These are phyloP conservation scores for Plasmopara halstedii DNA, from an alignment of 352 stramenopile genomes.

Conservation along the genomic window DNA sequence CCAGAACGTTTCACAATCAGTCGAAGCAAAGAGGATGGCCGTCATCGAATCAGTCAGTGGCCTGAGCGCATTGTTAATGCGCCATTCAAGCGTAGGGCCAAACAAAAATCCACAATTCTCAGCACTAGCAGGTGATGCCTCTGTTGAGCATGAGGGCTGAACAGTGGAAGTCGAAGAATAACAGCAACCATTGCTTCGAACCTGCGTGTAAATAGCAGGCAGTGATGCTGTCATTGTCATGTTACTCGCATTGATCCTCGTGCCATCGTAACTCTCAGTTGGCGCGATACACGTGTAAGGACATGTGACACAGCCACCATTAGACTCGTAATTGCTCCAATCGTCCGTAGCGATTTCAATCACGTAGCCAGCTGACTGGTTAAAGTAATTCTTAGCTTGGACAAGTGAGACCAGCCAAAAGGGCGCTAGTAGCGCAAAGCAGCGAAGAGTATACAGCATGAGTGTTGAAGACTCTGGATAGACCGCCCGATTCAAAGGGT, in stretches of 20 bases:
- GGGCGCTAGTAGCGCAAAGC: conserved; percentile 4
- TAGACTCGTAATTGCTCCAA: conserved; percentile 77
- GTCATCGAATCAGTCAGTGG: conserved; percentile 36
- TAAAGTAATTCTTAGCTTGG: conserved; percentile 41
- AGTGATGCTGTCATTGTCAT: conserved; percentile 58
- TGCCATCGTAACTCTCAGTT: conserved; percentile 60
- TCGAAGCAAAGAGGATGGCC: conserved; percentile 78
- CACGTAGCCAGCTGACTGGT: conserved; percentile 56
- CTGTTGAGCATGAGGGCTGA: conserved; percentile 47
- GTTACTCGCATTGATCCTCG: conserved; percentile 76
- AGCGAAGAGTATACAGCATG: conserved; percentile 6
- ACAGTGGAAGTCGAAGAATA: conserved; percentile 52
- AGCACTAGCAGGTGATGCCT: conserved; percentile 47
- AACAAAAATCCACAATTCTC: conserved; percentile 82
- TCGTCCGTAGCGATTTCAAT: conserved; percentile 65
- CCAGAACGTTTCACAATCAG: conserved; percentile 83
- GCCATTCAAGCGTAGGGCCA: conserved; percentile 77
- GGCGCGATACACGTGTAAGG: conserved; percentile 81
- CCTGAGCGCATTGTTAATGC: conserved; percentile 56
- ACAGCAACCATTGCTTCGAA: conserved; percentile 73
- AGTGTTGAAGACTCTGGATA: neutral
- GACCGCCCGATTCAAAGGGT: conserved; percentile 9
- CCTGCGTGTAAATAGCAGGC: conserved; percentile 62
- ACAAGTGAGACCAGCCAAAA: conserved; percentile 19
- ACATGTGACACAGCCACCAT: conserved; percentile 81